phyloP scores from a whole-genome alignment of 2,329 filamentous ascomycete species.

The Scleromitrula shiraiana region DNA sequence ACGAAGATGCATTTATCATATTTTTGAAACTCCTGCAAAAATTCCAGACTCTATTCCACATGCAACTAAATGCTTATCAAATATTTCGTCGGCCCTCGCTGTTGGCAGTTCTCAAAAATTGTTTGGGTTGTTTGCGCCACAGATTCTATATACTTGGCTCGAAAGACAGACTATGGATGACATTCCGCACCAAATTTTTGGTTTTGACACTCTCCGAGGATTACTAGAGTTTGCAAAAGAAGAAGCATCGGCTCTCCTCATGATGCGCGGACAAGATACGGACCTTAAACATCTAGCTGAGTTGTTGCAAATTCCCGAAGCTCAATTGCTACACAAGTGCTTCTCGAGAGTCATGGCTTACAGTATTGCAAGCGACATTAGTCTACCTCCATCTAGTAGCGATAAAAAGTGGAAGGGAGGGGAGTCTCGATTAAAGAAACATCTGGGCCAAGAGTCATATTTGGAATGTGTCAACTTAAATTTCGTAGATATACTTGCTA shows the following conservation, averaged over 20 bases:
- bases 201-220: conserved; percentile 59
- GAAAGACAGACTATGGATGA: conserved; percentile 55
- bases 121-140: conserved; percentile 78
- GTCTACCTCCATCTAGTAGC: conserved; percentile 32
- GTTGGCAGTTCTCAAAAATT: conserved; percentile 61
- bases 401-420: conserved; percentile 42
- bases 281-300: conserved; percentile 53
- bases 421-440: conserved; percentile 59
- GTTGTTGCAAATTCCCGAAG: conserved; percentile 45
- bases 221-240: conserved; percentile 64
- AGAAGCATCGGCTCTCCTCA: conserved; percentile 70
- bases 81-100: conserved; percentile 56
- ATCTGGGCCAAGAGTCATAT: conserved; percentile 61
- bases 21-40: conserved; percentile 81
- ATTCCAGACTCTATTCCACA: conserved; percentile 58
- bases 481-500: conserved; percentile 69
- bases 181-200: conserved; percentile 82
- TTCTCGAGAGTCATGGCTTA: conserved; percentile 81
- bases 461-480: conserved; percentile 54
- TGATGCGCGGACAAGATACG: conserved; percentile 69
- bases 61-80: conserved; percentile 61
- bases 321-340: conserved; percentile 53
- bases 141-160: conserved; percentile 88
- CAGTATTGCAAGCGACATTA: conserved; percentile 68
- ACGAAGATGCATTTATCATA: conserved; percentile 81